Evolutionary conservation across 805 yeast genomes (phyloP).

Genomic region (Zygotorulaspora chibaensis): DNA sequence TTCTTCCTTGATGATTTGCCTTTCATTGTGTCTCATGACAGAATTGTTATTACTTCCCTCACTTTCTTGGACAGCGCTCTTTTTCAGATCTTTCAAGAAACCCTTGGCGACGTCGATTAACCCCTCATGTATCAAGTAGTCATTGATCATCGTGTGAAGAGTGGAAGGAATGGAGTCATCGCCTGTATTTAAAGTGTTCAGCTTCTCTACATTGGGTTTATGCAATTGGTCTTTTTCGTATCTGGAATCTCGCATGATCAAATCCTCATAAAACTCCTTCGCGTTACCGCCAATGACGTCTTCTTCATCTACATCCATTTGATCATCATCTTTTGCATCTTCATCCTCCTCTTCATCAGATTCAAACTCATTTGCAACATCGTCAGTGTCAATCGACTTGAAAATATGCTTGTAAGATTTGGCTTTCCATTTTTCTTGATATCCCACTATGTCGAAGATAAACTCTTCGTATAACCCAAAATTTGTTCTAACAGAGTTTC

Average conservation of each 20-base stretch:
- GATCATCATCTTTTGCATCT: conserved; percentile 11
- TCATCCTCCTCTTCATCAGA: conserved; percentile 14
- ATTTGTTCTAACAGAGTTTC: conserved; percentile 35
- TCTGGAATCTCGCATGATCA: conserved; percentile 22
- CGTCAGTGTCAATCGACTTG: conserved; percentile 11
- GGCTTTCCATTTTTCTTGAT: conserved; percentile 45
- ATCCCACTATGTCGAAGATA: conserved; percentile 54
- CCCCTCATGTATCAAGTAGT: conserved; percentile 57
- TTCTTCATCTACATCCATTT: conserved; percentile 31
- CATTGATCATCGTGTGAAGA: conserved; percentile 31
- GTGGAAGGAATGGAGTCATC: conserved; percentile 30
- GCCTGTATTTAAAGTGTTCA: conserved; percentile 23
- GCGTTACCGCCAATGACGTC: conserved; percentile 14
- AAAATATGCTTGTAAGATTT: conserved; percentile 33
- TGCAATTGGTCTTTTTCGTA: conserved; percentile 19
- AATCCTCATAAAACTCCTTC: conserved; percentile 10
- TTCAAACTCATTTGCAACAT: conserved; percentile 11
- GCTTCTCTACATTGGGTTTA: conserved; percentile 21
- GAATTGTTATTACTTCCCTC: conserved; percentile 16
- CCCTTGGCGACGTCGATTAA: conserved; percentile 50
- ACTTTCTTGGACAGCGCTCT: conserved; percentile 24
- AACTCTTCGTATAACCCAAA: conserved; percentile 50
- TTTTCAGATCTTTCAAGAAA: conserved; percentile 43
- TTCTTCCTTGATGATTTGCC: conserved; percentile 34
- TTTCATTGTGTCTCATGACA: conserved; percentile 30